These are phyloP conservation scores for Dispira simplex DNA, from an alignment of 192 early-diverging fungal species.

Conservation along the genomic window DNA sequence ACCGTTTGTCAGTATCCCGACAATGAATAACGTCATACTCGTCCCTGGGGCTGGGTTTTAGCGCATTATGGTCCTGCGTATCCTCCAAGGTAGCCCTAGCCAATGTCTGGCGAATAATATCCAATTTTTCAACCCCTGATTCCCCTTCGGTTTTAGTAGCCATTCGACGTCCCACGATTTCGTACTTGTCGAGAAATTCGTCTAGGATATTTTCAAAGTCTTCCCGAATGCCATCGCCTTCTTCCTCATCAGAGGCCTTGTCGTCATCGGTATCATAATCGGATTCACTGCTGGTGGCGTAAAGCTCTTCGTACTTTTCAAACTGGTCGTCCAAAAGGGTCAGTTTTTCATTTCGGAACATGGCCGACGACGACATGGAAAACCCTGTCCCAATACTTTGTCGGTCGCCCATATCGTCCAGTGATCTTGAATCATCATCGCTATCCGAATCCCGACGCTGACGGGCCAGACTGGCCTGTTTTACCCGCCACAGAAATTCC, in stretches of 20 bases:
- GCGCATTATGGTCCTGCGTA: conserved; percentile 21
- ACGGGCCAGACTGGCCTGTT: conserved; percentile 12
- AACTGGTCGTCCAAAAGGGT: conserved; percentile 88
- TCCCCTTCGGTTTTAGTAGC: conserved; percentile 47
- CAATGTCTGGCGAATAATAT: conserved; percentile 39
- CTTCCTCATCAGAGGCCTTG: conserved; percentile 29
- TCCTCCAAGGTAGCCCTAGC: conserved; percentile 21
- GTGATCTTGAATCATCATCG: background rate
- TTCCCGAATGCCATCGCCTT: conserved; percentile 37
- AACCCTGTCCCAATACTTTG: conserved; percentile 35
- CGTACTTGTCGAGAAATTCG: conserved; percentile 63
- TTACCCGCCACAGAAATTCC: conserved; percentile 17
- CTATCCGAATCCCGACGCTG: conserved; percentile 13
- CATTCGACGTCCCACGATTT: conserved; percentile 55
- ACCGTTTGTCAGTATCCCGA: conserved; percentile 26
- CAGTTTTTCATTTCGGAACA: conserved; percentile 85
- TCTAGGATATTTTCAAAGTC: conserved; percentile 61
- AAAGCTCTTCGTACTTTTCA: conserved; percentile 50
- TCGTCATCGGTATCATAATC: conserved; percentile 37
- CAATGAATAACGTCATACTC: conserved; percentile 30
- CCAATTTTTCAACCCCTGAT: conserved; percentile 36
- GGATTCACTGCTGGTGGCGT: conserved; percentile 31
- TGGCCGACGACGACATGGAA: conserved; percentile 85
- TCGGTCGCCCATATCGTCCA: conserved; percentile 22
- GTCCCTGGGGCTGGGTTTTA: conserved; percentile 19